These are phyloP conservation scores for Elongisporangium senticosum DNA, from an alignment of 352 stramenopile genomes.

Conservation along the genomic window DNA sequence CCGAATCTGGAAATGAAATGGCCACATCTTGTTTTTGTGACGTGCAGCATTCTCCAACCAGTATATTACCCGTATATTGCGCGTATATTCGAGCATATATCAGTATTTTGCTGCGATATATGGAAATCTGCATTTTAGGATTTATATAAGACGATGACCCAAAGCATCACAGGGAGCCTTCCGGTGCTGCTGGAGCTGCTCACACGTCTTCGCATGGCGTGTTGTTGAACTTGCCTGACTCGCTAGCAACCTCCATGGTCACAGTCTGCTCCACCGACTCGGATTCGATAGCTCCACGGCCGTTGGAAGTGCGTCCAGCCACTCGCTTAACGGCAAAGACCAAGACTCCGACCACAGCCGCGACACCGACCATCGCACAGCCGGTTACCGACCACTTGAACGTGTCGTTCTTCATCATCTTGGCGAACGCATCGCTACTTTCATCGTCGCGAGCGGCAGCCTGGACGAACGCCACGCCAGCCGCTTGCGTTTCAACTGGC, in stretches of 20 bases:
- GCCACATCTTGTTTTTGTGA: not conserved
- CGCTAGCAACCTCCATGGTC: not conserved
- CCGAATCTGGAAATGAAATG: not conserved
- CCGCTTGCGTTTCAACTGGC: conserved; percentile 1
- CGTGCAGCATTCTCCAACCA: not conserved
- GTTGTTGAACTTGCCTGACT: not conserved
- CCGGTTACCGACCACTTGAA: conserved; percentile 13
- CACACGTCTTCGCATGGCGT: not conserved
- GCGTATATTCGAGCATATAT: too few species aligned
- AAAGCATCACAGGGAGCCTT: too few species aligned
- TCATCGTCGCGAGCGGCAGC: conserved; percentile 7
- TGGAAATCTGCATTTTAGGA: too few species aligned
- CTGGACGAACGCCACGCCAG: conserved; percentile 6
- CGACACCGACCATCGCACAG: conserved; percentile 14
- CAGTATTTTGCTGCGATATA: too few species aligned
- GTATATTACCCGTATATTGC: not conserved
- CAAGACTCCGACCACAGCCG: conserved; percentile 21
- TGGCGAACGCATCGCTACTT: not conserved
- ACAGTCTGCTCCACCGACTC: not conserved
- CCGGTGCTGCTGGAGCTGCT: not conserved
- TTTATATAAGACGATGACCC: too few species aligned
- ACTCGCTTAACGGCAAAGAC: conserved; percentile 22
- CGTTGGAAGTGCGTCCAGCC: conserved; percentile 1
- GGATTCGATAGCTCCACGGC: not conserved
- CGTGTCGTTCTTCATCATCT: conserved; percentile 10